Base-by-base conservation (phyloP, 1,284 basidiomycete species). In the Marasmius sp. region DNA sequence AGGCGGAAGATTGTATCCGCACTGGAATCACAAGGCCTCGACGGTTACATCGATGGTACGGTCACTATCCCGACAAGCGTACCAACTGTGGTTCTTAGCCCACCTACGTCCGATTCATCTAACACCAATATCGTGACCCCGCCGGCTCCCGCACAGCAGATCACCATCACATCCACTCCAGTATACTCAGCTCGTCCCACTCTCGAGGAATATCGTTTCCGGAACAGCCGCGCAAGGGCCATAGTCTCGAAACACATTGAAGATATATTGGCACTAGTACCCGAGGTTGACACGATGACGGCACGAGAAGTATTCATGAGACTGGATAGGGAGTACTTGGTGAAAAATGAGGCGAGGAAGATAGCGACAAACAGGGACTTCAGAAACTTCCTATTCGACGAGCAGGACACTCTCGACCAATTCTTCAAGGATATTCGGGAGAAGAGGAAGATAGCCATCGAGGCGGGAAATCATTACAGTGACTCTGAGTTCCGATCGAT, bases 371-470 rank as follows among this genome's bases (percentile, higher is more conserved):
- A 52, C 7, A 18, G 48, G 10, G 11, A 38, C 1, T 48, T 61
- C 3, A 34, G 55, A n/a, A 41, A n/a, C 14, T 51, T 49, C 36
- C 20, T n/a, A 1, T 61, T 37, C 27, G 11, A 48, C 16, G 48
- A 57, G 5, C 9, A 3, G 16, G 53, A 56, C 6, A 33, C 53
- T 1, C 11, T 60, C 1, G 59, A 60, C 2, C 18, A 36, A 7
- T 61, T 61, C 38, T 61, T 61, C 55, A 58, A 56, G 20, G 33
- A 48, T 3, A 14, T 62, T 0, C 50, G 45, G 6, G 43, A 36
- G 6, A 12, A 49, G 6, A 12, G 61, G 16, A 58, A 59, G n/a
- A 27, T 49, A 12, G 57, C 51, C 16, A 48, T 59, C 3, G 51
- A 62, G 6, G 57, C 57, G 16, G 61, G 57, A 34, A 59, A 54